Evolutionary conservation across 169 alveolate genomes (phyloP), one percentile per base, ranked within the genome.

Genomic region (Cryptosporidium parvum): DNA sequence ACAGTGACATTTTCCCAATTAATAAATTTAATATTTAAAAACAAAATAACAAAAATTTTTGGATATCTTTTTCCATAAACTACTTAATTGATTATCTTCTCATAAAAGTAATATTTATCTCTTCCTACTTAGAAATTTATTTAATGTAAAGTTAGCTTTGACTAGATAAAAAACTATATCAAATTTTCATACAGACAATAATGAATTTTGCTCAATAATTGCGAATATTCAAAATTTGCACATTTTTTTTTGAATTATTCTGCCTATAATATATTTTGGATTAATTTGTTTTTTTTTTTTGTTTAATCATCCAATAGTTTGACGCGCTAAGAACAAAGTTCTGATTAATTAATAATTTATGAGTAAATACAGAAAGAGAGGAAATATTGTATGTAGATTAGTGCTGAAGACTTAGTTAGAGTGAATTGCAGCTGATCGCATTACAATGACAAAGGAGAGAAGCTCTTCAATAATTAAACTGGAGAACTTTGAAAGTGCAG

Each of bases 401-500:
- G 29, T 56, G 67, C 67, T 23, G 35, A 56, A 3, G 29, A 3
- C 23, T 56, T 23, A 56, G 67, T 2, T 21, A 23, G n/a, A 48
- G 2, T 48, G 26, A n/a, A 8, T 21, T 3, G 35, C 18, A 56
- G 29, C 12, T 23, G 18, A n/a, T 21, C 14, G 3, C 18, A 56
- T 56, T 10, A 71, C 14, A 51, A 71, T 71, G 85, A 35, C 6
- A 53, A 71, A n/a, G 31, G 69, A 39, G 21, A 71, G 67, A 29
- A n/a, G 67, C 18, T 44, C 48, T 35, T 31, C 61, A 2, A 29
- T 23, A 33, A 73, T 73, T 37, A 73, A 56, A 23, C 72, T 80
- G 33, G 75, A 59, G n/a, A 62, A 39, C 62, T 80, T 62, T 23
- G 75, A 59, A 26, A 62, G 14, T 62, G 53, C 89, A 14, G 89